Evolutionary conservation across 306 rosid genomes (phyloP), one percentile per base, ranked within the genome.

Genomic region (Citrullus amarus): DNA sequence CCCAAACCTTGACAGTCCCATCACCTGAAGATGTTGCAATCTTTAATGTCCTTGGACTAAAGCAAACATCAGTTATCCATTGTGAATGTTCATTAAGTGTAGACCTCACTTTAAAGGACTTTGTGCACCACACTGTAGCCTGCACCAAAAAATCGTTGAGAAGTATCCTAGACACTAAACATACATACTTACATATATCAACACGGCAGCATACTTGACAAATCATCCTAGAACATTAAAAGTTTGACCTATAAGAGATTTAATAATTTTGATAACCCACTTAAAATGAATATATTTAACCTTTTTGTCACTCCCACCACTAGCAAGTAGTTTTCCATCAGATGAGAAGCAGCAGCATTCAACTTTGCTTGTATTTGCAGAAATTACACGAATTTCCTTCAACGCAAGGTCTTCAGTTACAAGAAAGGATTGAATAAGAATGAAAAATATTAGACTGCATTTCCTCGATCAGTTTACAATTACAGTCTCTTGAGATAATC

Each of bases 11-110:
- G 81, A 94, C 94, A 79, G 96, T 89, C 85, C 79, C 87, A 84
- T 94, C 96, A 48, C 92, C 90, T 43, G 98, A 94, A 61, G 97
- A 92, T 75, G 98, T 94, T 77, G 97, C 97, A 72, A 92, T 72
- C 77, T 83, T 86, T 54, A 80, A 80, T 78, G 78, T 76, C 80
- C 85, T 89, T 82, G 93, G 91, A 83, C 92, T 87, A 86, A 94
- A 90, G 74, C 92, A 86, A 74, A 89, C 83, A 79, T 92, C 97
- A 56, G 97, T 92, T 86, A 94, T 90, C 90, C 87, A 38, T 51
- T 89, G 87, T 44, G 87, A 79, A 80, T 94, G 98, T 84, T 87
- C 97, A n/a, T 88, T 92, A 51, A 88, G 91, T 17, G 90, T 83
- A 77, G 86, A 85, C 86, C 87, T 89, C 67, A 84, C 25, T 34